These are phyloP conservation scores for Ammopiptanthus mongolicus DNA, from an alignment of 306 rosid genomes.

Conservation along the genomic window DNA sequence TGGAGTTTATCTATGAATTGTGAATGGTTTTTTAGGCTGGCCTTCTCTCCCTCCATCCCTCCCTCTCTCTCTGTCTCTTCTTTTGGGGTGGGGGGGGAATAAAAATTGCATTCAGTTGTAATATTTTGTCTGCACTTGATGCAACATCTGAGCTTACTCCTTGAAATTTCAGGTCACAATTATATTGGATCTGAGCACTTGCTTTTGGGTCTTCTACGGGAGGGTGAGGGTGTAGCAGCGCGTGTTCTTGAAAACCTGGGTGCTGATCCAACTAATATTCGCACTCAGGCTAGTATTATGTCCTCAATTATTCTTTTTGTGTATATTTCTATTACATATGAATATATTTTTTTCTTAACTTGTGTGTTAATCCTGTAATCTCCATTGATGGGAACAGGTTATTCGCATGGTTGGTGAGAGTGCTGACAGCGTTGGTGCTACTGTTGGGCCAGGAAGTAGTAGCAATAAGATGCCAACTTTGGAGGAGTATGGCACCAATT, in stretches of 20 bases:
- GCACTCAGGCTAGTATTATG: slow-evolving; percentile 64
- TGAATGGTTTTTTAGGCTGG: background rate
- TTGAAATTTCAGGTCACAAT: slow-evolving; percentile 64
- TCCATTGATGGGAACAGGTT: slow-evolving; percentile 42
- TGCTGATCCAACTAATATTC: slow-evolving; percentile 91
- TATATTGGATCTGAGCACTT: slow-evolving; percentile 97
- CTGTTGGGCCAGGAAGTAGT: slow-evolving; percentile 68
- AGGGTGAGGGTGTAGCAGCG: slow-evolving; percentile 98
- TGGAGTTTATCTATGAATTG: background rate
- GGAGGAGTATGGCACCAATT: slow-evolving; percentile 89
- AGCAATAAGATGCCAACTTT: slow-evolving; percentile 79
- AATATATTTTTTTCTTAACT: background rate
- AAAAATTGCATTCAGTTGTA: background rate
- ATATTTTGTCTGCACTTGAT: background rate
- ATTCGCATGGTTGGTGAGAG: slow-evolving; percentile 95
- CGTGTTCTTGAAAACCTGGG: slow-evolving; percentile 94
- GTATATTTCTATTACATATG: background rate
- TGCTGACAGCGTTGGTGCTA: slow-evolving; percentile 71
- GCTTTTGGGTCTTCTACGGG: slow-evolving; percentile 95
- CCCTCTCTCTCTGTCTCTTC: too few relatives aligned
- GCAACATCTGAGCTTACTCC: background rate
- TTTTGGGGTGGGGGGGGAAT: background rate
- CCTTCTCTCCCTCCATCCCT: background rate
- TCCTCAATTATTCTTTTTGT: background rate
- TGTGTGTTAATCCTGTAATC: background rate